A percentile compares a stretch with the other conserved stretches of the same genome.
Conservation (phyloP, 176 grass and related monocot species). For the Melocanna baccifera region DNA sequence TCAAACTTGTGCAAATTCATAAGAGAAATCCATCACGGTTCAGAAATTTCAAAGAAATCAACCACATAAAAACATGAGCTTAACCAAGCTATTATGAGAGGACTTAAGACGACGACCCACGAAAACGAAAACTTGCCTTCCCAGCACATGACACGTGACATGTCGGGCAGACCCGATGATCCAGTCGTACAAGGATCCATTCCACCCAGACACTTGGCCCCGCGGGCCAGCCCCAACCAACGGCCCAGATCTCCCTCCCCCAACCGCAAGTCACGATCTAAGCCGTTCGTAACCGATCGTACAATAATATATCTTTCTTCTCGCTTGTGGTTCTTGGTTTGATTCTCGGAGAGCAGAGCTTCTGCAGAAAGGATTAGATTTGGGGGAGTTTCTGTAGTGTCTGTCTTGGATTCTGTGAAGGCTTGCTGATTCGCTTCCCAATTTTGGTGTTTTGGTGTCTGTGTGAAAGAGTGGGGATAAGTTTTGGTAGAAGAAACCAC, state of each 20-base stretch:
- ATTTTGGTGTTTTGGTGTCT: slow-evolving; percentile 11
- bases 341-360: background rate
- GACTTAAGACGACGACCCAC: too few relatives aligned
- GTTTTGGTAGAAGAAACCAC: background rate
- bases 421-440: background rate
- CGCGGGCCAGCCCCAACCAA: background rate
- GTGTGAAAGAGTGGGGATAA: background rate
- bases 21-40: too few relatives aligned
- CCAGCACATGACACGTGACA: slow-evolving; percentile 9
- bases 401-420: background rate
- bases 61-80: too few relatives aligned
- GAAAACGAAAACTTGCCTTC: slow-evolving; percentile 4
- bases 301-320: background rate
- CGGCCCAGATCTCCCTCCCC: background rate
- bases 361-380: background rate
- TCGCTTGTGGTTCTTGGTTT: slow-evolving; percentile 17
- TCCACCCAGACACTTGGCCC: background rate
- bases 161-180: slow-evolving; percentile 4
- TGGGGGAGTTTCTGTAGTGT: background rate
- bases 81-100: too few relatives aligned
- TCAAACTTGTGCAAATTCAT: too few relatives aligned
- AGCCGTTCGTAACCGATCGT: background rate
- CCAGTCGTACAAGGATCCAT: slow-evolving; percentile 31
- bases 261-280: background rate
- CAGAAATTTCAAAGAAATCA: too few relatives aligned